Evolutionary conservation across 257 asterid species (phyloP).

Genomic region (Ophiorrhiza pumila): DNA sequence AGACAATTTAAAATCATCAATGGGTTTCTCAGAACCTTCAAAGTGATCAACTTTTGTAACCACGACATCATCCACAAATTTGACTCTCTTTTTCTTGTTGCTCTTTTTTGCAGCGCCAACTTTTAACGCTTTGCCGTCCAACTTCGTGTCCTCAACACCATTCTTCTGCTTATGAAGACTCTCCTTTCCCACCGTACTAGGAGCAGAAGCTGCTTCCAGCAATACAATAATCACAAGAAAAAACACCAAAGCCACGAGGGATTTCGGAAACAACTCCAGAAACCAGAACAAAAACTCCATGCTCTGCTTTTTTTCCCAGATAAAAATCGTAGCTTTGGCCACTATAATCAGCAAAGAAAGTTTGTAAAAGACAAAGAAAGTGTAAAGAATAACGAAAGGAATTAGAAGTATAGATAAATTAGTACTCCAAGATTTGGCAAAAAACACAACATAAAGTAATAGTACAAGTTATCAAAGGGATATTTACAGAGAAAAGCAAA

Average conservation of each 20-base stretch:
- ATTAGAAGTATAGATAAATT: not conserved
- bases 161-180: conserved; percentile 21
- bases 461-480: conserved; percentile 20
- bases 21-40: conserved; percentile 21
- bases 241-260: conserved; percentile 39
- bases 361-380: conserved; percentile 7
- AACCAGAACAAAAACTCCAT: conserved; percentile 38
- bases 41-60: conserved; percentile 38
- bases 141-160: conserved; percentile 26
- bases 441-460: not conserved
- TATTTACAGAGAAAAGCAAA: conserved; percentile 48
- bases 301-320: conserved; percentile 1
- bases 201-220: conserved; percentile 40
- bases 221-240: conserved; percentile 40
- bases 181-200: conserved; percentile 18
- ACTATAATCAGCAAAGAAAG: conserved; percentile 1
- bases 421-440: not conserved
- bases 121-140: conserved; percentile 27
- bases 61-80: conserved; percentile 49
- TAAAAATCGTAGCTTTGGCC: not conserved
- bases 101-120: conserved; percentile 30
- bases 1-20: not conserved
- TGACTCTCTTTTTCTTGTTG: conserved; percentile 35
- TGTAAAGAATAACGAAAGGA: not conserved
- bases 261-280: conserved; percentile 42